These are phyloP conservation scores for Pichia sp. DNA, from an alignment of 1,139 yeast species.

Conservation along the genomic window DNA sequence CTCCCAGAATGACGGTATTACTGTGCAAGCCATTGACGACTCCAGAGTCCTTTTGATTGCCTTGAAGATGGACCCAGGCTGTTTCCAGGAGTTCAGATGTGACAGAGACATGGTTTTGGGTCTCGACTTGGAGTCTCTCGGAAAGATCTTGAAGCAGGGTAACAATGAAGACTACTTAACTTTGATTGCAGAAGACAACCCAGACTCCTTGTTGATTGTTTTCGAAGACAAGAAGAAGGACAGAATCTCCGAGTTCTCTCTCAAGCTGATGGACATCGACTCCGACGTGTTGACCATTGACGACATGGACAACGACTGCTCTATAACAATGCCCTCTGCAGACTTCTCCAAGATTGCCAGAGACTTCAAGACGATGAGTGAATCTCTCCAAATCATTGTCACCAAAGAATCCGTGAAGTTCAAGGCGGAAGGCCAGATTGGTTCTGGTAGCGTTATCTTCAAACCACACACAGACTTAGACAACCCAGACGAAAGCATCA, in stretches of 20 bases:
- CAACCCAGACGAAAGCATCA: slow-evolving; percentile 68
- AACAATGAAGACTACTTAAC: slow-evolving; percentile 86
- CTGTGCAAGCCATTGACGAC: slow-evolving; percentile 96
- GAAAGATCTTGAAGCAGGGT: slow-evolving; percentile 88
- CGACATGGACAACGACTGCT: slow-evolving; percentile 86
- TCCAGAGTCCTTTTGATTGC: slow-evolving; percentile 93
- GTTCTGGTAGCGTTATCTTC: slow-evolving; percentile 80
- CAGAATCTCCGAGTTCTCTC: slow-evolving; percentile 85
- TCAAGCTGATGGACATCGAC: slow-evolving; percentile 94
- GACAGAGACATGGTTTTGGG: slow-evolving; percentile 93
- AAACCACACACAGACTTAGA: slow-evolving; percentile 83
- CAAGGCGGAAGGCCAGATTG: slow-evolving; percentile 87
- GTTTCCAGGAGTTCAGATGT: slow-evolving; percentile 89
- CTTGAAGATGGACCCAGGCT: slow-evolving; percentile 79
- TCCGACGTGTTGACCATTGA: slow-evolving; percentile 92
- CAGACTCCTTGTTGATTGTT: slow-evolving; percentile 74
- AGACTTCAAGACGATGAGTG: slow-evolving; percentile 81
- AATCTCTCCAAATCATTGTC: slow-evolving; percentile 78
- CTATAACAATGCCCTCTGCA: slow-evolving; percentile 78
- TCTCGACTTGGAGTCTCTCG: slow-evolving; percentile 77
- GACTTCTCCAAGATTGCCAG: slow-evolving; percentile 90
- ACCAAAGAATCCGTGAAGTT: slow-evolving; percentile 92
- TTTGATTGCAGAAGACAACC: slow-evolving; percentile 85
- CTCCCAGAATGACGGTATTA: slow-evolving; percentile 79
- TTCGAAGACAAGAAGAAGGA: slow-evolving; percentile 91